Evolutionary conservation across 2,329 filamentous ascomycete genomes (phyloP).

Genomic region (Ascochyta viciae-villosae): DNA sequence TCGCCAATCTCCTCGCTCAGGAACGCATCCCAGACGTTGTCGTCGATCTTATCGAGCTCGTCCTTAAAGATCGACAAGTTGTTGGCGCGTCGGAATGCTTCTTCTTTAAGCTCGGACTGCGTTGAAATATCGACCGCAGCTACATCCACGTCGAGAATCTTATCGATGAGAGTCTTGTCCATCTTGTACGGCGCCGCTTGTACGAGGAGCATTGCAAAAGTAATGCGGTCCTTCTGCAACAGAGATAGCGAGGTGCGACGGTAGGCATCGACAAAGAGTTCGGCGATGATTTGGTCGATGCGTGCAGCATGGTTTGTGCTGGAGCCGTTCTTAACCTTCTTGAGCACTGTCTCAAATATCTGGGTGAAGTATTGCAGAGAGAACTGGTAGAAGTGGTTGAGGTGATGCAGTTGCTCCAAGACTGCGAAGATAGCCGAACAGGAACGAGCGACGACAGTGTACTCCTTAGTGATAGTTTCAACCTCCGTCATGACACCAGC

Average conservation of each 20-base stretch:
- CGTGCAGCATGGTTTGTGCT: slow-evolving; percentile 79
- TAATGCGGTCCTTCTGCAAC: slow-evolving; percentile 92
- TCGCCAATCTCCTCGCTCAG: slow-evolving; percentile 86
- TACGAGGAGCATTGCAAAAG: slow-evolving; percentile 90
- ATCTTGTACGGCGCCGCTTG: slow-evolving; percentile 96
- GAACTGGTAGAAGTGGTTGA: slow-evolving; percentile 99
- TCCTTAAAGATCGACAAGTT: slow-evolving; percentile 78
- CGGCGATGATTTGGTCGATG: slow-evolving; percentile 87
- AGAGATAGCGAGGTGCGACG: slow-evolving; percentile 92
- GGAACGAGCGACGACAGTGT: slow-evolving; percentile 89
- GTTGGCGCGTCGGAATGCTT: slow-evolving; percentile 71
- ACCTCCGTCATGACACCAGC: slow-evolving; percentile 99
- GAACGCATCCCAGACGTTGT: slow-evolving; percentile 80
- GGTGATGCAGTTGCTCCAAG: slow-evolving; percentile 93
- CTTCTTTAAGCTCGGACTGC: slow-evolving; percentile 67
- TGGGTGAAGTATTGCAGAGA: slow-evolving; percentile 97
- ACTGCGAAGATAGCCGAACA: slow-evolving; percentile 98
- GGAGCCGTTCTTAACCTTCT: slow-evolving; percentile 75
- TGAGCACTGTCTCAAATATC: slow-evolving; percentile 93
- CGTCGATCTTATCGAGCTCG: slow-evolving; percentile 67
- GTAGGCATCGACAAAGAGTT: slow-evolving; percentile 90
- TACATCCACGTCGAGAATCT: slow-evolving; percentile 79
- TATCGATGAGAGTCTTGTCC: slow-evolving; percentile 88
- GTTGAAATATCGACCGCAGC: slow-evolving; percentile 81
- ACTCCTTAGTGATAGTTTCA: slow-evolving; percentile 92